These are phyloP conservation scores for Populus nigra DNA, from an alignment of 345 rosid species.

Conservation along the genomic window DNA sequence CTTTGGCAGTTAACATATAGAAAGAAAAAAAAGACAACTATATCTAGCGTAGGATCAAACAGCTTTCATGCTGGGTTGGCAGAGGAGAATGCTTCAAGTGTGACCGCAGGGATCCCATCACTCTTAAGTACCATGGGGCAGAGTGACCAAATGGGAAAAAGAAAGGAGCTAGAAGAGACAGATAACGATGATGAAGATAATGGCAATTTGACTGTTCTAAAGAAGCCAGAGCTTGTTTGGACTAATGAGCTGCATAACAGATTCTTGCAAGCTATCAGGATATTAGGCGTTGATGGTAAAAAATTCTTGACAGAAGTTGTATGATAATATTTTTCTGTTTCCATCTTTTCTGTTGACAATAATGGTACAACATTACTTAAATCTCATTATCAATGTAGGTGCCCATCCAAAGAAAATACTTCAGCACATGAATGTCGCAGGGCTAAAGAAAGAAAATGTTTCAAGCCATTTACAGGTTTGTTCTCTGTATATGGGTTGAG, in stretches of 20 bases:
- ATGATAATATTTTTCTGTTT: background rate
- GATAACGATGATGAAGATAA: slow-evolving; percentile 13
- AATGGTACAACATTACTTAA: background rate
- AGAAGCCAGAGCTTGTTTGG: slow-evolving; percentile 46
- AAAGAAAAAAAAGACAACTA: slow-evolving; percentile 7
- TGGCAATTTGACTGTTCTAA: slow-evolving; percentile 2
- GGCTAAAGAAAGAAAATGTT: slow-evolving; percentile 36
- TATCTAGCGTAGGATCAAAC: background rate
- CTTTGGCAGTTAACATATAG: slow-evolving; percentile 47
- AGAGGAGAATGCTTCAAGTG: slow-evolving; percentile 14
- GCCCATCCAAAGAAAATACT: slow-evolving; percentile 52
- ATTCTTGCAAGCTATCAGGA: slow-evolving; percentile 40
- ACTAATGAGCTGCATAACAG: slow-evolving; percentile 39
- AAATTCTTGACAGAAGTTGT: background rate
- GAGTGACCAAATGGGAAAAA: slow-evolving; percentile 14
- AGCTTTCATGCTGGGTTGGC: background rate
- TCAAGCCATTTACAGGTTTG: slow-evolving; percentile 58
- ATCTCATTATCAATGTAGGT: slow-evolving; percentile 17
- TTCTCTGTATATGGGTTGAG: background rate
- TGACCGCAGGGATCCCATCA: slow-evolving; percentile 13
- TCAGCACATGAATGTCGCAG: slow-evolving; percentile 43
- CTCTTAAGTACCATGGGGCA: slow-evolving; percentile 2
- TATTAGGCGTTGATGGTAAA: slow-evolving; percentile 42
- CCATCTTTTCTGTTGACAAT: background rate
- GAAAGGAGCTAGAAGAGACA: slow-evolving; percentile 23